phyloP scores from a whole-genome alignment of 208 protist genomes.

The Acanthamoeba castellanii region DNA sequence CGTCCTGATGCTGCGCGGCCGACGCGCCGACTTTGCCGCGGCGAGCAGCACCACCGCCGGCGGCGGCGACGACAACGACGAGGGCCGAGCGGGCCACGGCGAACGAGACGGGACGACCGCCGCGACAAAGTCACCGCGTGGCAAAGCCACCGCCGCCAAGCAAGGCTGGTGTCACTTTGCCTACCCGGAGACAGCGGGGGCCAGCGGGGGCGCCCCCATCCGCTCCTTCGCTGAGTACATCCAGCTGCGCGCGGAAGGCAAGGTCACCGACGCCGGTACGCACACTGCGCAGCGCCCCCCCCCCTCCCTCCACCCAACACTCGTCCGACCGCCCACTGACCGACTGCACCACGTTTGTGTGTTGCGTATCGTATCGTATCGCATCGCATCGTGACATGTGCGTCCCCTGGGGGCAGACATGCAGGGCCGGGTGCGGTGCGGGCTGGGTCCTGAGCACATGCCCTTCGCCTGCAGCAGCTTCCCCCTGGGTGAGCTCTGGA shows the following conservation, averaged over 20 bases:
- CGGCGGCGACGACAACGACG: background rate
- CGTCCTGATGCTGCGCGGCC: background rate
- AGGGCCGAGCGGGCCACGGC: background rate
- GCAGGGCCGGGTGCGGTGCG: background rate
- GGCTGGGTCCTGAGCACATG: slow-evolving; percentile 25
- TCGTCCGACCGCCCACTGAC: background rate
- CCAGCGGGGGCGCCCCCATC: background rate
- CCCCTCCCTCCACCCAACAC: background rate
- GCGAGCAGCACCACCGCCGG: background rate
- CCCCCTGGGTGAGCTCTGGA: slow-evolving; percentile 1
- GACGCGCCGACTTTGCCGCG: background rate
- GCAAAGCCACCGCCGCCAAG: background rate
- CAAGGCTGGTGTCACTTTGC: slow-evolving; percentile 44
- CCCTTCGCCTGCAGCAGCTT: slow-evolving; percentile 44
- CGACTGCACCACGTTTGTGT: no score
- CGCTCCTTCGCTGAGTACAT: background rate
- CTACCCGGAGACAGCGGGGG: background rate
- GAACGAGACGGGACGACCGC: background rate
- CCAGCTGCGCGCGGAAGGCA: background rate
- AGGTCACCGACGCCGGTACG: background rate
- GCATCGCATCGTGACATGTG: no score
- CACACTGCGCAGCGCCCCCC: background rate
- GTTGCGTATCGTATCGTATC: no score
- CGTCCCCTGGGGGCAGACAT: background rate
- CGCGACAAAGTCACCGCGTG: background rate